Evolutionary conservation across 163 green algal species (phyloP).

Genomic region (Scenedesmus sp.): DNA sequence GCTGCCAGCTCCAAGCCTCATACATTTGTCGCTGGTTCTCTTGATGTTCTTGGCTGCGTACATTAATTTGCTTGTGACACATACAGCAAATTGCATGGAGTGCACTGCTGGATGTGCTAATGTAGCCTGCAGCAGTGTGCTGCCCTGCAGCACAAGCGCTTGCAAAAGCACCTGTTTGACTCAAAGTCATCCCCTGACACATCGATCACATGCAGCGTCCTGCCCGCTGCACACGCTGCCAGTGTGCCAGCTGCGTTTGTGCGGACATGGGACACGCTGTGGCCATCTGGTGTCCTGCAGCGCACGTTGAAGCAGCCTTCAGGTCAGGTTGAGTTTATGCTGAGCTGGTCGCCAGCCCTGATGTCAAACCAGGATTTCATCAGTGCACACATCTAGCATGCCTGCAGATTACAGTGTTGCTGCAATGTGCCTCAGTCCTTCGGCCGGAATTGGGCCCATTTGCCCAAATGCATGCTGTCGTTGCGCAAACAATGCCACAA

Average conservation of each 20-base stretch:
- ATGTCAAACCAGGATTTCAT: not conserved
- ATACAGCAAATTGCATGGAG: not conserved
- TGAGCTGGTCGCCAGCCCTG: no score
- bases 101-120: not conserved
- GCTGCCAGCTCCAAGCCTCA: not conserved
- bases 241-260: constrained; percentile 18
- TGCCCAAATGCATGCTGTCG: not conserved
- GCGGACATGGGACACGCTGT: constrained; percentile 22
- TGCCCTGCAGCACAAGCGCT: not conserved
- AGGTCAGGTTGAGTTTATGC: no score
- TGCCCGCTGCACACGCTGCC: constrained; percentile 36
- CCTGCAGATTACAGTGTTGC: not conserved
- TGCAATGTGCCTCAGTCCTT: not conserved
- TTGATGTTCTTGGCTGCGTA: no score
- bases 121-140: not conserved
- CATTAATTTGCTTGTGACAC: not conserved
- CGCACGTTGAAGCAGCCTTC: not conserved
- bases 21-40: no score
- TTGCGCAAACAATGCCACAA: not conserved
- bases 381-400: no score
- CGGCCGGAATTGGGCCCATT: no score
- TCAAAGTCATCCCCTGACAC: constrained; percentile 20
- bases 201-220: constrained; percentile 36
- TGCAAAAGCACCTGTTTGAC: constrained; percentile 11
- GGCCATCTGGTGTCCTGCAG: constrained; percentile 38